Base-by-base conservation (phyloP, 2,329 filamentous ascomycete species). In the Tolypocladium pustulatum region DNA sequence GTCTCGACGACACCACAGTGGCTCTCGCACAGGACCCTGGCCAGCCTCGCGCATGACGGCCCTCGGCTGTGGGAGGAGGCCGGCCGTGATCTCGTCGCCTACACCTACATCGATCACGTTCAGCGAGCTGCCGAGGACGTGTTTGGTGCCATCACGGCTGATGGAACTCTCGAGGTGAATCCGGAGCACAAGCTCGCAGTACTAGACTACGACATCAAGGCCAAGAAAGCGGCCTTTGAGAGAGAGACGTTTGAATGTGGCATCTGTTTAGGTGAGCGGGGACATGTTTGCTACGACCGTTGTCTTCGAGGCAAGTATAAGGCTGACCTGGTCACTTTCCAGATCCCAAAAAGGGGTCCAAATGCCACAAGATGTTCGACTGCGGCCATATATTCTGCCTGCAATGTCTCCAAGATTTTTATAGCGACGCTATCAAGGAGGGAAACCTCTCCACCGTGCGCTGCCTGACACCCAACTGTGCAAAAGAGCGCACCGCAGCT, bases 371-470 rank as follows among this genome's bases (percentile, higher is more conserved):
- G 49, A 86, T 97, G 80, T 74, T 88, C 53, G 85, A 87, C 60
- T 99, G 94, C 71, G 85, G 84, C 0, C 93, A 99, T 69, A 91
- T 97, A 41, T 99, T 97, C 69, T 99, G 94, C 71, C 76, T 87
- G 22, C 73, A 84, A n/a, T 99, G 94, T 68, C 78, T 99, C 3
- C 87, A 90, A 62, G 90, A 93, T 65, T 97, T 93, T 65, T 97
- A 96, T 78, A 90, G 88, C 65, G 87, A 85, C 62, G 91, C 90
- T 64, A 97, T 99, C 66, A 84, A 79, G 0, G 90, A 95, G 68
- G 94, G 94, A 1, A 87, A 95, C 66, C 78, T 99, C 22, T 79
- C 85, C 55, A 83, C 83, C 9, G 87, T 99, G 36, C 87, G 87
- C 62, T 99, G 94, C 67, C 78, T 95, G 36, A 81, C 87, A 15